Evolutionary conservation across 257 asterid genomes (phyloP), one percentile per base, ranked within the genome.

Genomic region (Forsythia suspensa): DNA sequence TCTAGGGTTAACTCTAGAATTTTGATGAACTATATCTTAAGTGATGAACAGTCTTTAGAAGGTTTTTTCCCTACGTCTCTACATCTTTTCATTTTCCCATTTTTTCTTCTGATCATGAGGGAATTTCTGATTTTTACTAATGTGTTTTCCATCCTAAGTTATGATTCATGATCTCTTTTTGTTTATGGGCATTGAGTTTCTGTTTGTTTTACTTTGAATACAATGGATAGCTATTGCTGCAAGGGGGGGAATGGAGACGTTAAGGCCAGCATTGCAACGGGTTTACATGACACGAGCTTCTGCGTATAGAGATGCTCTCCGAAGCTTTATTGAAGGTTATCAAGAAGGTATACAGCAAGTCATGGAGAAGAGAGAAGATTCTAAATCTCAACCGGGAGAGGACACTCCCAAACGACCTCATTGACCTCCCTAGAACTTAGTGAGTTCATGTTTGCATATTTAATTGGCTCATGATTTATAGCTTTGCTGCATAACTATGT

Each of bases 271-370:
- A 51, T 76, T 96, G 82, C 99, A 92, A 87, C 86, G 95, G 7
- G 93, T 96, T 69, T 96, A 96, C 87, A 91, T 96, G 98, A 94
- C 92, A 6, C 86, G 98, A 84, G 98, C 96, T 61, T 90, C 98
- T 7, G 95, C 98, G 37, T 96, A 91, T 76, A 87, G 89, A 80
- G 98, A 94, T 87, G 97, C 95, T 42, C 94, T 96, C 16, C 94
- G 76, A 80, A 90, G 96, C 81, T 96, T 96, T 72, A 91, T 96
- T n/a, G 80, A 83, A 88, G 98, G 99, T 73, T 96, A 96, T 86
- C 97, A 96, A 82, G 97, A 94, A 89, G 98, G 98, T 71, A 75
- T 96, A 70, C 97, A 89, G 37, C 84, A 94, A 75, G 92, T 90
- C 77, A 88, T 87, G 97, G 96, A 91, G 86, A 88, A 92, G 83